These are phyloP conservation scores for Tricholoma hemisulphureum DNA, from an alignment of 768 basidiomycete genomes.

Conservation along the genomic window DNA sequence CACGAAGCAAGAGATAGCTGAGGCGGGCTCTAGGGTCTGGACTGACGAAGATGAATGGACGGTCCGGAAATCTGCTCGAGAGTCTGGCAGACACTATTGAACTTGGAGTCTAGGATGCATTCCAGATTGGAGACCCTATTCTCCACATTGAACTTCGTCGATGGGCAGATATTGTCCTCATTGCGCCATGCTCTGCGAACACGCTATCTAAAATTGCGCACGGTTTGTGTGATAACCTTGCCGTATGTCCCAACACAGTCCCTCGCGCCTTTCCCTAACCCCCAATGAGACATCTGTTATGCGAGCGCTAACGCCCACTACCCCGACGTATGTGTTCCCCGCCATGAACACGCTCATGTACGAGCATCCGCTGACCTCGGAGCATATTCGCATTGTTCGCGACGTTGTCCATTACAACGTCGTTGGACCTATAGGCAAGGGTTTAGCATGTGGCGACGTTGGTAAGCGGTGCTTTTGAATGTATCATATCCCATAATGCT, in stretches of 20 bases:
- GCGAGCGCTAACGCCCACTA: slow-evolving; percentile 78
- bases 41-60: slow-evolving; percentile 91
- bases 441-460: slow-evolving; percentile 87
- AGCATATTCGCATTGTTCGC: slow-evolving; percentile 73
- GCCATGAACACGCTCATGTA: slow-evolving; percentile 99
- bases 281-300: slow-evolving; percentile 67
- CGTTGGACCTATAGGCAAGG: slow-evolving; percentile 85
- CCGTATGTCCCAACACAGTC: slow-evolving; percentile 43
- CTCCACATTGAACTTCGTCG: slow-evolving; percentile 91
- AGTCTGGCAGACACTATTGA: background rate
- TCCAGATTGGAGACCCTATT: slow-evolving; percentile 85
- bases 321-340: slow-evolving; percentile 88
- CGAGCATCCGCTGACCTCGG: slow-evolving; percentile 84
- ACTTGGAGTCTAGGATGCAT: slow-evolving; percentile 50
- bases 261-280: background rate
- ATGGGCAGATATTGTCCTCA: slow-evolving; percentile 95
- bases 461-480: slow-evolving; percentile 46
- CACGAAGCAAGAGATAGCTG: slow-evolving; percentile 48
- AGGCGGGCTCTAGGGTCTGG: slow-evolving; percentile 70
- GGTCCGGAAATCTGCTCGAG: slow-evolving; percentile 44
- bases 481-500: background rate
- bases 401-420: slow-evolving; percentile 80
- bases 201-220: slow-evolving; percentile 90
- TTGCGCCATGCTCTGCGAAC: slow-evolving; percentile 97
- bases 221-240: slow-evolving; percentile 88